Conservation (phyloP, 208 protist genomes). For the Leishmania guyanensis region DNA sequence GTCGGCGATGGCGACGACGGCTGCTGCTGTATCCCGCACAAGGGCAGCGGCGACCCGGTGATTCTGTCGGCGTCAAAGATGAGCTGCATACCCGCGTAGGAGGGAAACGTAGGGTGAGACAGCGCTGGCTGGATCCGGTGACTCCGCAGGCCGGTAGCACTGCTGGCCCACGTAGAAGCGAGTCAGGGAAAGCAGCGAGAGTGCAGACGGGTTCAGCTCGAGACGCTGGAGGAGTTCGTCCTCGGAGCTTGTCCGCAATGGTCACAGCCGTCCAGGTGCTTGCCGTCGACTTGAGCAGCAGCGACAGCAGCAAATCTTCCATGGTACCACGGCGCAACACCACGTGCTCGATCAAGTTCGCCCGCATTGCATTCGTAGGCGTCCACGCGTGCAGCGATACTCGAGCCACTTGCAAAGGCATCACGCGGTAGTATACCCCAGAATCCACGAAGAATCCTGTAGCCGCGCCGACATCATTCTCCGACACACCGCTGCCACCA, state of each 20-base stretch:
- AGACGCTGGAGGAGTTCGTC: conserved; percentile 50
- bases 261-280: background rate
- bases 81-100: conserved; percentile 32
- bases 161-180: conserved; percentile 50
- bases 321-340: conserved; percentile 49
- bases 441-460: conserved; percentile 36
- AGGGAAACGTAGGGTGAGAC: conserved; percentile 25
- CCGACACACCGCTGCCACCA: conserved; percentile 13
- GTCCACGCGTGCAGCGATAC: conserved; percentile 46
- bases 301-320: conserved; percentile 50
- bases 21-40: conserved; percentile 9
- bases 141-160: conserved; percentile 14
- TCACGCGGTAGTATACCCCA: conserved; percentile 61
- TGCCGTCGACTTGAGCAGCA: conserved; percentile 25
- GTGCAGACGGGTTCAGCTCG: conserved; percentile 32
- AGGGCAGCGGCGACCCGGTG: conserved; percentile 12
- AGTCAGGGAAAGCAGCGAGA: conserved; percentile 58
- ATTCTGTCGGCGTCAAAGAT: conserved; percentile 25
- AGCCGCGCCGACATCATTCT: conserved; percentile 19
- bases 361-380: conserved; percentile 30
- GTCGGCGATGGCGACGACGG: conserved; percentile 4
- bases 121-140: conserved; percentile 7
- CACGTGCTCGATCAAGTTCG: conserved; percentile 43
- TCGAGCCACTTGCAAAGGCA: conserved; percentile 48
- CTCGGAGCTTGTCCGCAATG: background rate